Base-by-base conservation (phyloP, 2,329 filamentous ascomycete genomes). In the Ramichloridium luteum region DNA sequence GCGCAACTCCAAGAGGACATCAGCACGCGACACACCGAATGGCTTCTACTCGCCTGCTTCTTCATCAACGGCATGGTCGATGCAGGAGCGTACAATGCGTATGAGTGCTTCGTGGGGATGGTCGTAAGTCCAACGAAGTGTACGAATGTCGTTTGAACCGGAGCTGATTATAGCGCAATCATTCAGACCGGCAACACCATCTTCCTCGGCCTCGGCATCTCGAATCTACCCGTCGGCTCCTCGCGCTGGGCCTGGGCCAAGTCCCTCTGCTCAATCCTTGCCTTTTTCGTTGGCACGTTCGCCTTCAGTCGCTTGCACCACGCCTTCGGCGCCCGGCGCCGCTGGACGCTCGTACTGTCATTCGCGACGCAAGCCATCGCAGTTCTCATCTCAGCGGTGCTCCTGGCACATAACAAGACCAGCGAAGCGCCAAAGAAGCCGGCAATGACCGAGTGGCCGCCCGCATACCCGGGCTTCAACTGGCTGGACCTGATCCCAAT, bases 51-150 rank as follows among this genome's bases (percentile, higher is more conserved):
- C 4, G 58, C 72, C 14, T 81, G 77, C 54, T 85, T 83, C 53
- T 58, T 80, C 41, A 75, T 83, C 48, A 83, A 80, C 0, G 80
- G 80, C 5, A 61, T 86, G 9, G 66, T 83, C 5, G 80, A 85
- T 55, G 80, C 76, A 54, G 74, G 78, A 0, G 73, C 79, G 1
- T 78, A 80, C 29, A 77, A 76, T 35, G 77, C 77, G 27, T 84
- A 79, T 75, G 77, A 77, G 8, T 76, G 76, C 2, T 85, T 86
- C 44, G 78, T 83, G 17, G 80, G 74, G 44, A 84, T 84, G 80
- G 79, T 25, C 79, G 78, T 71, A 47, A 41, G 61, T 23, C 20
- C 20, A n/a, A n/a, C n/a, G n/a, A n/a, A n/a, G n/a, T n/a, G n/a
- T n/a, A n/a, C n/a, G n/a, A n/a, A n/a, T n/a, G n/a, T n/a, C n/a